phyloP scores from a whole-genome alignment of 2,329 filamentous ascomycete species.

The Xylariaceae sp. region DNA sequence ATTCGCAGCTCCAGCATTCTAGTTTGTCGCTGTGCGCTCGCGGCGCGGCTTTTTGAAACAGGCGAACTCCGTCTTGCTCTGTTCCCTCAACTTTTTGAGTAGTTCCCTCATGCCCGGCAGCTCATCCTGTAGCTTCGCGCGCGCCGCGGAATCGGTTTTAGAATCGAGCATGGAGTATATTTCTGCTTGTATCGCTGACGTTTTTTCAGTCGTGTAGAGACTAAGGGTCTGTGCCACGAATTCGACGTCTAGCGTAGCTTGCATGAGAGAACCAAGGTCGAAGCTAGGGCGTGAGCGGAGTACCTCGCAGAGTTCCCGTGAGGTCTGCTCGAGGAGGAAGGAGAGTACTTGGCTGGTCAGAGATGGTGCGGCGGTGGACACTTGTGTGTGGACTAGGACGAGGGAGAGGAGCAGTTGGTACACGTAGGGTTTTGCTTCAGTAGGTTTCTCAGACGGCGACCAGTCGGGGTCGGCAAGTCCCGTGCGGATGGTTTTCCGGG shows the following conservation, averaged over 20 bases:
- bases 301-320: slow-evolving; percentile 72
- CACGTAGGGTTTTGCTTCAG: slow-evolving; percentile 80
- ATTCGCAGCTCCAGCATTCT: slow-evolving; percentile 20
- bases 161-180: slow-evolving; percentile 90
- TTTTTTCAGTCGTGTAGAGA: slow-evolving; percentile 81
- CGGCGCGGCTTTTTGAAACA: slow-evolving; percentile 60
- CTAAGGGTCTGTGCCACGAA: slow-evolving; percentile 92
- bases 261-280: slow-evolving; percentile 80
- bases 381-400: slow-evolving; percentile 88
- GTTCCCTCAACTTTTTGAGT: slow-evolving; percentile 77
- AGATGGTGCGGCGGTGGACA: slow-evolving; percentile 71
- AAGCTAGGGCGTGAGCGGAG: slow-evolving; percentile 67
- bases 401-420: slow-evolving; percentile 81
- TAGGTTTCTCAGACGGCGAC: slow-evolving; percentile 62
- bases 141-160: slow-evolving; percentile 82
- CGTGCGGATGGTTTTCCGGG: slow-evolving; percentile 66
- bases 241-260: slow-evolving; percentile 95
- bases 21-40: slow-evolving; percentile 5
- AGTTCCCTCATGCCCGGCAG: slow-evolving; percentile 84
- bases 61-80: slow-evolving; percentile 81
- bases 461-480: slow-evolving; percentile 71
- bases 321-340: slow-evolving; percentile 79
- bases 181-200: slow-evolving; percentile 76
- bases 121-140: slow-evolving; percentile 76
- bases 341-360: slow-evolving; percentile 80